Base-by-base conservation (phyloP, 345 rosid genomes). In the Populus pruinosa region DNA sequence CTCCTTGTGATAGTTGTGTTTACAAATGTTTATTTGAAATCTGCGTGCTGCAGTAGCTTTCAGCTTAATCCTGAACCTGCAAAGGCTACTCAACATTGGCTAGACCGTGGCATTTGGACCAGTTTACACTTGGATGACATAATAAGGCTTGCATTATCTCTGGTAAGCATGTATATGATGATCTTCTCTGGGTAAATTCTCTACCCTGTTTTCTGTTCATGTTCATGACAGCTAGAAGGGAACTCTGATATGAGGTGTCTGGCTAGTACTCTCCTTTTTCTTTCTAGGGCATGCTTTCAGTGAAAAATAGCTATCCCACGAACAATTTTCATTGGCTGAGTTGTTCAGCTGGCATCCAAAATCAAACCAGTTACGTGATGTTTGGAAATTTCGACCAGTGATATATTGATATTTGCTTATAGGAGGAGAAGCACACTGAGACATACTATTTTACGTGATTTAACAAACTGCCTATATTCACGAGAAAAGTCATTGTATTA, bases 121-220 rank as follows among this genome's bases (percentile, higher is more conserved):
- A 79, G 76, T 31, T 87, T 84, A 27, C 83, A 72, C 41, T 84
- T 85, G 71, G 91, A 90, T 50, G 90, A 89, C 77, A 87, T 88
- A 90, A 87, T 88, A 90, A 89, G 90, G 64, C 87, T 86, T 80
- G 91, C 92, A 78, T 80, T 91, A 33, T 33, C 69, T 82, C 91
- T 56, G 73, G 79, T 76, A 83, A 59, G 80, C 59, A 53, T 53
- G 59, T 5, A 53, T 53, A 53, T 2, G 59, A 53, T 53, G 59
- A 18, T 53, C n/a, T 20, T 53, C 21, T 53, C 6, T 53, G 6
- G 59, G 59, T 53, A 53, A 53, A 20, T 53, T 53, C 59, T 53
- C 20, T 20, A 6, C 20, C n/a, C 59, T 53, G 2, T 53, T 53
- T 53, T 18, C 23, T 21, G 21, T 53, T 6, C n/a, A 20, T 53